Evolutionary conservation across 2,329 filamentous ascomycete genomes (phyloP).

Genomic region (Lecanoromycetidae sp.): DNA sequence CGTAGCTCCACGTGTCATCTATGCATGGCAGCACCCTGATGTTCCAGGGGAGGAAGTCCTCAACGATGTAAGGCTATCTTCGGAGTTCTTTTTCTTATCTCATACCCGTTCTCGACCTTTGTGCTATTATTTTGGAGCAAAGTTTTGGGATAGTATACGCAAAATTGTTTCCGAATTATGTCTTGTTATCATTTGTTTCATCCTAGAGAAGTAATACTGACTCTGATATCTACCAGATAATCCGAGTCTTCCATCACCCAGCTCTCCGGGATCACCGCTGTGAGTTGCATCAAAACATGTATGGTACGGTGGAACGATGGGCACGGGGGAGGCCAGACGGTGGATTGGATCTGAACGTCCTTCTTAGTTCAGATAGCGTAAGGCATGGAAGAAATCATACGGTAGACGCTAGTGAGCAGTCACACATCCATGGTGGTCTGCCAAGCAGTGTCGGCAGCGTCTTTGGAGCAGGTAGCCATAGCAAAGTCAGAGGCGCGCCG

Average conservation of each 20-base stretch:
- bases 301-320: conserved; percentile 72
- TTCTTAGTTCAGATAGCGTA: conserved; percentile 77
- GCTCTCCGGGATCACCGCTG: conserved; percentile 61
- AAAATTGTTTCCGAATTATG: no score
- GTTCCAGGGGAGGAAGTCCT: conserved; percentile 74
- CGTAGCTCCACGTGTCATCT: conserved; percentile 72
- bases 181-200: no score
- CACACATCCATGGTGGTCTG: conserved; percentile 19
- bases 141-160: no score
- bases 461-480: conserved; percentile 11
- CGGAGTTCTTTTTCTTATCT: no score
- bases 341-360: conserved; percentile 53
- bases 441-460: conserved; percentile 13
- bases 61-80: no score
- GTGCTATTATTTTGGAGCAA: no score
- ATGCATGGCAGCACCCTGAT: conserved; percentile 81
- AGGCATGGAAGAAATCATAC: conserved; percentile 69
- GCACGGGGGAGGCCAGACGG: conserved; percentile 56
- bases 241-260: conserved; percentile 82
- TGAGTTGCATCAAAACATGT: conserved; percentile 83
- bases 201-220: no score
- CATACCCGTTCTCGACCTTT: no score
- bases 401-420: conserved; percentile 21
- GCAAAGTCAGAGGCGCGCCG: conserved; percentile 7
- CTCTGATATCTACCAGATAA: no score